Base-by-base conservation (phyloP, 1,284 basidiomycete genomes). In the Moniliella sp. region DNA sequence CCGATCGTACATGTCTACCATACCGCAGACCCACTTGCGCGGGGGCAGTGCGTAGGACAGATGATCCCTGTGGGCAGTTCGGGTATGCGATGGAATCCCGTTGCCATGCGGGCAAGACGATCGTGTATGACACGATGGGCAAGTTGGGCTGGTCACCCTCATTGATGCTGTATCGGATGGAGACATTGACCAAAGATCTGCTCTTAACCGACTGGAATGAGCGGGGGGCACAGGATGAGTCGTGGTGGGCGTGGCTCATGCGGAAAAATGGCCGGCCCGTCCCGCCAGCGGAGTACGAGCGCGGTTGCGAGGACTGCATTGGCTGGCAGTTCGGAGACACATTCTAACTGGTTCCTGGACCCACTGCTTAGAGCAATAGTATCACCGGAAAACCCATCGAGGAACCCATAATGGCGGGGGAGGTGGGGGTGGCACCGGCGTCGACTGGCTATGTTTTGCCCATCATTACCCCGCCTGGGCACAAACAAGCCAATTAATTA, bases 81-180 rank as follows among this genome's bases (percentile, higher is more conserved):
- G 57, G 51, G 10, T 58, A 51, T 25, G 52, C 46, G 13, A 42
- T 56, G 39, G 51, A 60, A 38, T 55, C 50, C n/a, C 33, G 47
- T 30, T 91, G 83, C 54, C 83, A 86, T 52, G 67, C 78, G 0
- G 86, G 86, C 26, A 72, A 76, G 63, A 74, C 73, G 8, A 74
- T 83, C 36, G 65, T 79, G 8, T 93, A 83, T 57, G 84, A 94
- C 56, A 83, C 84, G 0, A 76, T 88, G 17, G 71, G 69, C 5
- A 72, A 75, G 52, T 68, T 78, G 21, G 73, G 74, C 3, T 94
- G 88, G 88, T 62, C 65, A 10, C 75, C 77, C 21, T 74, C 78
- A 44, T 58, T 82, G n/a, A 66, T 74, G 28, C 75, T 71, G 23
- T 84, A 91, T 53, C 64, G 71, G 17, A 84, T 91, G 48, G 69